Evolutionary conservation across 371 early-diverging fungal species (phyloP), one percentile per base, ranked within the genome.

Genomic region (Rhizopus delemar): DNA sequence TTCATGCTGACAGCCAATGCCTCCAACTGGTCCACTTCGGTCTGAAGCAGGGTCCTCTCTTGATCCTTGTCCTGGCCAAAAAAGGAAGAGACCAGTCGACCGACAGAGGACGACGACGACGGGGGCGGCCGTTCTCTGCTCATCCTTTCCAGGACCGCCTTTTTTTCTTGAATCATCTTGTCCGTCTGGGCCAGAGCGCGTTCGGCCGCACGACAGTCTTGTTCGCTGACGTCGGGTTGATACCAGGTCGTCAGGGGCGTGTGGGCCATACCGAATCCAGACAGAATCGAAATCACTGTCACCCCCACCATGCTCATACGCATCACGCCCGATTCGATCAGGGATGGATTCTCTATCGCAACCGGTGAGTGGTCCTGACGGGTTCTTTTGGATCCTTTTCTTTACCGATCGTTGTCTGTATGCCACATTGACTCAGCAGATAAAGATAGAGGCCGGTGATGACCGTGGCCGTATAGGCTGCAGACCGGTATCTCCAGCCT

Each of bases 241-340:
- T 67, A 68, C 60, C 63, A 83, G 61, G 69, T 69, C 22, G 86
- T 86, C 62, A 91, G 95, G 0, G 96, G 95, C 32, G 88, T 86
- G 68, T 92, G 90, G 35, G 96, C 94, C 0, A 96, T 95, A 72
- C 96, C 96, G 68, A 96, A 94, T 13, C 97, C 98, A 0, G 98
- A 95, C 3, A 97, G 75, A 9, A 93, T 74, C 0, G 98, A 93
- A 81, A 94, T 96, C 38, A 96, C 65, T 0, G 95, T 90, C 36
- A 96, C 94, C 32, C 98, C 97, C 6, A 96, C 71, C 15, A 93
- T 84, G 16, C 94, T 90, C 0, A 93, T 86, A 32, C 94, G 82
- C 32, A 91, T 87, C 50, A 95, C 88, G 6, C 86, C 84, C 29
- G 83, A 73, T 57, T 92, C 90, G 32, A 91, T 78, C 65, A 72